Evolutionary conservation across 306 rosid species (phyloP), one percentile per base, ranked within the genome.

Genomic region (Castanea mollissima): DNA sequence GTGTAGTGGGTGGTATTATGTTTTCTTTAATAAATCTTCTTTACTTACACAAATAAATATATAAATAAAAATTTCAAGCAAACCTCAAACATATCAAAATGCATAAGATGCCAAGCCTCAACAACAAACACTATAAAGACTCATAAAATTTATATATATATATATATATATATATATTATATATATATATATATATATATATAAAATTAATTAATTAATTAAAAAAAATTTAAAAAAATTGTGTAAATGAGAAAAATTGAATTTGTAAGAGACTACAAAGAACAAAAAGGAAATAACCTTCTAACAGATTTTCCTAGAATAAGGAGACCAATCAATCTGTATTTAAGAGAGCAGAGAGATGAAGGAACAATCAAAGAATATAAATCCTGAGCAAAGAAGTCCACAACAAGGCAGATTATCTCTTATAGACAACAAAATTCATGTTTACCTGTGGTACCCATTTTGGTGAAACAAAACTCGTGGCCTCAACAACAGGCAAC

Each of bases 381-480:
- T 29, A 63, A 6, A 27, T 6, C 13, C 8, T 12, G 19, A 34
- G 5, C 38, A 29, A 63, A 63, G 69, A 27, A 13, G 69, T 63
- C 16, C 69, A 64, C 70, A 6, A 29, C 68, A 64, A 64, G 44
- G 70, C 46, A 64, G 70, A 16, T 3, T 64, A 31, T 64, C 70
- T 64, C 21, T 12, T 57, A 12, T 64, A 76, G 20, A 0, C 31
- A 9, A 54, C 21, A 60, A 27, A 65, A 54, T 35, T 55, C 18
- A 19, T 35, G 73, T 74, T 80, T 83, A 94, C 97, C 97, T 94
- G 98, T 0, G 97, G 97, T 63, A 94, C 94, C 97, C 98, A 92
- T 92, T 92, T 94, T 74, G 97, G 97, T 21, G 98, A 92, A 76
- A 94, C 97, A 82, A 94, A 94, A 90, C 98, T 92, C 14, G 97